Conservation (phyloP, 2,329 filamentous ascomycete species). For the Colletotrichum sp. region DNA sequence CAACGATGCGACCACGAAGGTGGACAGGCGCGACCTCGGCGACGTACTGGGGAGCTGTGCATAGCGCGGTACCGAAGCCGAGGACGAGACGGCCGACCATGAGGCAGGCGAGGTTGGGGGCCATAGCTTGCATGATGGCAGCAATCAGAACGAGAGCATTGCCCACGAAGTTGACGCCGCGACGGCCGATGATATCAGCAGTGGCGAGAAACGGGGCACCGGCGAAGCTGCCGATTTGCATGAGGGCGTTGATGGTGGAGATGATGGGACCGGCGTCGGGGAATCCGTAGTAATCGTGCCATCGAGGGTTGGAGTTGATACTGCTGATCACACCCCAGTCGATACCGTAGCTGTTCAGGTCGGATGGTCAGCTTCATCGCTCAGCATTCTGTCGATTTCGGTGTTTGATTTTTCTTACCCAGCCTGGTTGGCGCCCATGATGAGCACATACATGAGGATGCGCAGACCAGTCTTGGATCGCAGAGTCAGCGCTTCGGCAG, state of each 20-base stretch:
- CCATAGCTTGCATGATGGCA: slow-evolving; percentile 42
- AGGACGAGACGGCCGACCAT: slow-evolving; percentile 58
- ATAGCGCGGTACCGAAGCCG: slow-evolving; percentile 49
- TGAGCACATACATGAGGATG: slow-evolving; percentile 44
- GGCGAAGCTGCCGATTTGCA: slow-evolving; percentile 49
- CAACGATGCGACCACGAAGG: slow-evolving; percentile 46
- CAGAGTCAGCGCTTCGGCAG: slow-evolving; percentile 41
- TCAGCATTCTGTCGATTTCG: accelerated
- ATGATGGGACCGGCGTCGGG: slow-evolving; percentile 40
- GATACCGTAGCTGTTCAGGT: slow-evolving; percentile 38
- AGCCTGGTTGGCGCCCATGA: slow-evolving; percentile 51
- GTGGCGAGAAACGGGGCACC: slow-evolving; percentile 54
- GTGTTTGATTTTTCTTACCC: slow-evolving; percentile 24
- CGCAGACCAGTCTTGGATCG: slow-evolving; percentile 44
- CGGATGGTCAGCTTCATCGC: accelerated
- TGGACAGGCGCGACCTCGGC: slow-evolving; percentile 30
- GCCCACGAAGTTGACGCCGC: slow-evolving; percentile 51
- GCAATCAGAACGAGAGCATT: slow-evolving; percentile 49
- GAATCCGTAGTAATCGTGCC: slow-evolving; percentile 49
- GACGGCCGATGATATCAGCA: slow-evolving; percentile 55
- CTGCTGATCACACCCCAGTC: slow-evolving; percentile 54
- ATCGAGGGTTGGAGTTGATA: slow-evolving; percentile 45
- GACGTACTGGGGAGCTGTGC: slow-evolving; percentile 31
- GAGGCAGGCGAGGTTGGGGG: slow-evolving; percentile 41
- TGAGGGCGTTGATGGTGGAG: slow-evolving; percentile 49